Evolutionary conservation across 805 yeast genomes (phyloP).

Genomic region (Candida odintsovae): DNA sequence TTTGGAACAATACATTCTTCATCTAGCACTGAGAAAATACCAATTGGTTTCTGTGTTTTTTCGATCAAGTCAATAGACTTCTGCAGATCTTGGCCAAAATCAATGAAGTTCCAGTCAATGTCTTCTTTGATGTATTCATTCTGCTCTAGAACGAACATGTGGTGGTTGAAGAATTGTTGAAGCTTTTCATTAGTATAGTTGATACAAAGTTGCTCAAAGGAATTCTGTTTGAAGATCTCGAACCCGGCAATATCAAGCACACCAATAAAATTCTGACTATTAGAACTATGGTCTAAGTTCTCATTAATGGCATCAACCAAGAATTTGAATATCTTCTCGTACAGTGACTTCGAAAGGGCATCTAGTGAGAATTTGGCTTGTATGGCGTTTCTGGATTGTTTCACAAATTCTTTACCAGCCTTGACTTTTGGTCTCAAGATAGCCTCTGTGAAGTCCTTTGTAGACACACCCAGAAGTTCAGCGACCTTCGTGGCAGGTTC

Average conservation of each 20-base stretch:
- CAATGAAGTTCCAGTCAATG: constrained; percentile 94
- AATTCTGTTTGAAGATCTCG: constrained; percentile 89
- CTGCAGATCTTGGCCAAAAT: constrained; percentile 91
- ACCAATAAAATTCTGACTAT: constrained; percentile 67
- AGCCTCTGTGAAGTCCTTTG: constrained; percentile 47
- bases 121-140: constrained; percentile 91
- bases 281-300: constrained; percentile 45
- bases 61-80: constrained; percentile 93
- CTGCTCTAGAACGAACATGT: constrained; percentile 95
- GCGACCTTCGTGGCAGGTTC: constrained; percentile 48
- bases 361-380: constrained; percentile 82
- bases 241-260: constrained; percentile 97
- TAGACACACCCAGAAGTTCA: constrained; percentile 58
- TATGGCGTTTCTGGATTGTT: constrained; percentile 68
- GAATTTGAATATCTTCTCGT: constrained; percentile 76
- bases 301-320: constrained; percentile 73
- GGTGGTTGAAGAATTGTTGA: constrained; percentile 97
- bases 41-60: constrained; percentile 63
- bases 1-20: constrained; percentile 96
- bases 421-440: constrained; percentile 77
- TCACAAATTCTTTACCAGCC: constrained; percentile 85
- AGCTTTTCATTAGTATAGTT: constrained; percentile 95
- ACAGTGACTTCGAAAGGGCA: constrained; percentile 81
- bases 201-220: constrained; percentile 95
- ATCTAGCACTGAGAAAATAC: constrained; percentile 79